These are phyloP conservation scores for Aspergillus chevalieri DNA, from an alignment of 2,329 filamentous ascomycete genomes.

Conservation along the genomic window DNA sequence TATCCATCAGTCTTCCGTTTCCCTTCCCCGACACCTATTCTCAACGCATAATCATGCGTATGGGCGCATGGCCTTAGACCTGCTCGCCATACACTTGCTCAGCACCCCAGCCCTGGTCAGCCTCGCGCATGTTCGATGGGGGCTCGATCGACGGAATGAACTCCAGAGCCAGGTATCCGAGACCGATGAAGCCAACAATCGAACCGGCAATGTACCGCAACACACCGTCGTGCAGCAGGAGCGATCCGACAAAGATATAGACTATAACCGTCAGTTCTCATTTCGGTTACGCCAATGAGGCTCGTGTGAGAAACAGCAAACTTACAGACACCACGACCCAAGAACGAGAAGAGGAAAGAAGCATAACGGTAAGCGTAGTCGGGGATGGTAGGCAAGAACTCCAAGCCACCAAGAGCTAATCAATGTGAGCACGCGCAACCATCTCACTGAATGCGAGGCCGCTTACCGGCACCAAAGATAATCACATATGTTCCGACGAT, in stretches of 20 bases:
- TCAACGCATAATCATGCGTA: background rate
- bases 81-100: slow-evolving; percentile 59
- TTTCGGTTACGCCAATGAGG: background rate
- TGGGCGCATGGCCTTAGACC: background rate
- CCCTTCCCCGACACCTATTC: background rate
- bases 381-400: slow-evolving; percentile 79
- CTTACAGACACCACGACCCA: slow-evolving; percentile 91
- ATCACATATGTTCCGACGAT: slow-evolving; percentile 84
- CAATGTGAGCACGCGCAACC: slow-evolving; percentile 15
- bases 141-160: slow-evolving; percentile 74
- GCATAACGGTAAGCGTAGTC: slow-evolving; percentile 89
- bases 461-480: slow-evolving; percentile 76
- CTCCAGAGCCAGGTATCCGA: slow-evolving; percentile 70
- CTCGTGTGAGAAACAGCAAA: slow-evolving; percentile 19
- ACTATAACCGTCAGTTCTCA: slow-evolving; percentile 48
- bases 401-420: slow-evolving; percentile 64
- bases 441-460: background rate
- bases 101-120: slow-evolving; percentile 68
- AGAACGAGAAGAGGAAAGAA: slow-evolving; percentile 95
- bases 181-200: slow-evolving; percentile 69
- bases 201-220: slow-evolving; percentile 70
- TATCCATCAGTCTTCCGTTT: slow-evolving; percentile 7
- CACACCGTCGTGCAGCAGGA: slow-evolving; percentile 64
- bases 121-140: slow-evolving; percentile 74
- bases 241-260: slow-evolving; percentile 90